Evolutionary conservation across 768 basidiomycete genomes (phyloP).

Genomic region (Amanita rimosa): DNA sequence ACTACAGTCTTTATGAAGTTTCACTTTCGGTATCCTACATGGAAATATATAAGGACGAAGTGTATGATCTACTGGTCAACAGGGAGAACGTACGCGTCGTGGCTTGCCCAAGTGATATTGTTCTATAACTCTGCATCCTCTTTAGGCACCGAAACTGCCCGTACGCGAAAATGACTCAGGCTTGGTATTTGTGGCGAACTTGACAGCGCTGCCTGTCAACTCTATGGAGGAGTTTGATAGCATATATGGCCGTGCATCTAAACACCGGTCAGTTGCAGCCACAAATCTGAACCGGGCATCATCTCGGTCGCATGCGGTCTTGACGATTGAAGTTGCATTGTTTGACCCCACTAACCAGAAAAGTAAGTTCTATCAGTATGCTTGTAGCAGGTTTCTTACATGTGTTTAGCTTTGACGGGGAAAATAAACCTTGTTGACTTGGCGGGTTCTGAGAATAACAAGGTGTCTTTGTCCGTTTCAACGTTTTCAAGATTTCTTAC

Average conservation of each 20-base stretch:
- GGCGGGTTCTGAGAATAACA: constrained; percentile 89
- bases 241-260: constrained; percentile 51
- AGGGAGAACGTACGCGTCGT: constrained; percentile 45
- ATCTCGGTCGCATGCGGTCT: constrained; percentile 81
- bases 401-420: constrained; percentile 44
- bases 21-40: constrained; percentile 60
- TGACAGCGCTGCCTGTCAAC: constrained; percentile 28
- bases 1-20: constrained; percentile 28
- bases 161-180: constrained; percentile 43
- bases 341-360: constrained; percentile 39
- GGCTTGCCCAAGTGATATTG: not conserved
- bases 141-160: constrained; percentile 38
- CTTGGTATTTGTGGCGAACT: constrained; percentile 44
- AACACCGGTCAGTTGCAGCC: constrained; percentile 73
- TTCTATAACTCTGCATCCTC: constrained; percentile 2
- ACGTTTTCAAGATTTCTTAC: constrained; percentile 1
- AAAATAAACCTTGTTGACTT: constrained; percentile 84
- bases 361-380: constrained; percentile 25
- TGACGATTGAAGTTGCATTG: constrained; percentile 62
- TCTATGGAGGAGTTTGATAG: constrained; percentile 32
- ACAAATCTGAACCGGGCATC: constrained; percentile 79
- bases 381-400: not conserved
- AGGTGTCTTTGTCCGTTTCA: constrained; percentile 25
- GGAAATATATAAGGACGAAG: constrained; percentile 90
- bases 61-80: constrained; percentile 73